Evolutionary conservation across 2,329 filamentous ascomycete genomes (phyloP).

Genomic region (Coleophoma cylindrospora): DNA sequence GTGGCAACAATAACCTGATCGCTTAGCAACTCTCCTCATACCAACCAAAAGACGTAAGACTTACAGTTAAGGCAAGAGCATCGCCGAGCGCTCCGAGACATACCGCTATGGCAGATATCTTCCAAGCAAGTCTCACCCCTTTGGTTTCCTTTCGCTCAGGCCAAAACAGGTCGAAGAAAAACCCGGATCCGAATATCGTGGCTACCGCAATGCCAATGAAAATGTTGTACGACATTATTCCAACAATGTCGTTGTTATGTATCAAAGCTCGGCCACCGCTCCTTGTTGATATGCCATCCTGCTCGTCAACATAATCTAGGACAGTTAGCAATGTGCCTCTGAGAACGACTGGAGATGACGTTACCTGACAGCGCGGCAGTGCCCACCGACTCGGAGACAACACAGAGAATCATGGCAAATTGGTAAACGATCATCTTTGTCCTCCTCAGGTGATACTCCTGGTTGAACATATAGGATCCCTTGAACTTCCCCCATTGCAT

Average conservation of each 20-base stretch:
- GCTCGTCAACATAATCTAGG: slow-evolving; percentile 48
- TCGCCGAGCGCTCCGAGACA: slow-evolving; percentile 39
- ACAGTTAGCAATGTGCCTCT: background rate
- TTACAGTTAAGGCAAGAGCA: slow-evolving; percentile 41
- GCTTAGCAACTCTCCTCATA: background rate
- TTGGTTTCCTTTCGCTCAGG: slow-evolving; percentile 45
- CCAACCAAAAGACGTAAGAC: background rate
- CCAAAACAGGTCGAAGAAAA: slow-evolving; percentile 60
- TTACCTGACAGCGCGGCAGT: slow-evolving; percentile 49
- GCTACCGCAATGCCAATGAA: slow-evolving; percentile 52
- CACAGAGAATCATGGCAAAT: slow-evolving; percentile 51
- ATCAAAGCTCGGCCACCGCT: slow-evolving; percentile 32
- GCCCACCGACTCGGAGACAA: slow-evolving; percentile 50
- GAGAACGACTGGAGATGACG: too few species aligned
- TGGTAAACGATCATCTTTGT: slow-evolving; percentile 58
- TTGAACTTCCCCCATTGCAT: slow-evolving; percentile 56
- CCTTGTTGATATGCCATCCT: slow-evolving; percentile 37
- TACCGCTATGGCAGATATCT: slow-evolving; percentile 42
- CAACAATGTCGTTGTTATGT: slow-evolving; percentile 51
- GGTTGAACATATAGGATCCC: slow-evolving; percentile 52
- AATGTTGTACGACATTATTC: slow-evolving; percentile 51
- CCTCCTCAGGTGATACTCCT: slow-evolving; percentile 46
- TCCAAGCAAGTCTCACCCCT: slow-evolving; percentile 48
- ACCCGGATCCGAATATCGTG: slow-evolving; percentile 51
- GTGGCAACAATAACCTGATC: slow-evolving; percentile 39